Base-by-base conservation (phyloP, 2,329 filamentous ascomycete species). In the Colletotrichum lupini region DNA sequence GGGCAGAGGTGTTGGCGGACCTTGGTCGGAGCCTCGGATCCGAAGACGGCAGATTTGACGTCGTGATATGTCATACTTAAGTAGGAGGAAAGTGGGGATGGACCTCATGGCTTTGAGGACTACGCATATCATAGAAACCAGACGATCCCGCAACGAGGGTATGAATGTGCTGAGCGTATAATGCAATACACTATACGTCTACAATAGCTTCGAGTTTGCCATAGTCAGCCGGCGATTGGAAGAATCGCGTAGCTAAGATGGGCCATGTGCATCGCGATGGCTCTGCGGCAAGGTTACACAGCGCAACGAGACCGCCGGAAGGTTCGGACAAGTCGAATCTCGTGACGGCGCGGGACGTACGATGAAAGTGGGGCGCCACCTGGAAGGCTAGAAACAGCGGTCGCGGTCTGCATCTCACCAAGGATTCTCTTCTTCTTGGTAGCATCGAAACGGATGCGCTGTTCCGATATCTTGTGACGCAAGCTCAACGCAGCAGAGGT, bases 311-410 rank as follows among this genome's bases (percentile, higher is more conserved):
- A 22, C 26, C 22, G 52, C 37, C 71, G 67, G 71, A 71, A 70
- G 67, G 49, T 70, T 66, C 71, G 71, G 61, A 66, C 35, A 28
- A 61, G 56, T 42, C 19, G 32, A 16, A 46, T 37, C 22, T 52
- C 35, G 49, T 59, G 52, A 64, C 4, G 58, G 42, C 16, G 53
- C 53, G 62, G 53, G 68, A 67, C 61, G 55, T 70, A 28, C 32
- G 22, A 46, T 22, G 9, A 26, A 19, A 28, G 53, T 70, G 37
- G 55, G n/a, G 24, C 22, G 58, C 24, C 46, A 55, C 14, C 16
- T 16, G 16, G 19, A 32, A 72, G 63, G 35, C 32, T 57, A 61
- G 61, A 22, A 71, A 64, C 24, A 35, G 63, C 42, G 42, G 19
- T 19, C n/a, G 56, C 35, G 42, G 11, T 49, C 24, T 49, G 4